Conservation (phyloP, 768 basidiomycete genomes). For the Hygrophoropsis aurantiaca region DNA sequence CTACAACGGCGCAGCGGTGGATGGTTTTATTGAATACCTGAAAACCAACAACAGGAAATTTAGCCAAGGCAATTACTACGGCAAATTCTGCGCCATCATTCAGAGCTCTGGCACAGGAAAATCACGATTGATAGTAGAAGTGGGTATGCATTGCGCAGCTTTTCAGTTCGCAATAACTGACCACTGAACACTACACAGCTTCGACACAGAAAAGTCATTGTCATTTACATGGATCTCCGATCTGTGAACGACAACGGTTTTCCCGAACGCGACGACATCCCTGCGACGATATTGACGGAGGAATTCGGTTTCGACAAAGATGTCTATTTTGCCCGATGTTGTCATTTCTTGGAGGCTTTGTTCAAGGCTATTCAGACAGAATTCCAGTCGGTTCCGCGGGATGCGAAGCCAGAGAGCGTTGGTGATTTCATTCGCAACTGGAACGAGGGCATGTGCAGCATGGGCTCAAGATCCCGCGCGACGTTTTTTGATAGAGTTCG, state of each 20-base stretch:
- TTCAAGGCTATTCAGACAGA: slow-evolving; percentile 2
- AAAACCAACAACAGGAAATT: slow-evolving; percentile 7
- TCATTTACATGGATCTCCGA: slow-evolving; percentile 17
- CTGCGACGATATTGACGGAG: slow-evolving; percentile 12
- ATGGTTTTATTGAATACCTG: slow-evolving; percentile 19
- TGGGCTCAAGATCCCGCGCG: neutral
- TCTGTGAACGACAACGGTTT: slow-evolving; percentile 2
- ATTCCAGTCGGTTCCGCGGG: neutral
- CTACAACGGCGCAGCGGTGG: slow-evolving; percentile 3
- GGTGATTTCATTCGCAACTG: neutral
- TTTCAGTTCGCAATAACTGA: neutral
- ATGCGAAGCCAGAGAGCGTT: neutral
- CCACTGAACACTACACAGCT: slow-evolving; percentile 3
- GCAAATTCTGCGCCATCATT: slow-evolving; percentile 10
- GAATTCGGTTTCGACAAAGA: neutral
- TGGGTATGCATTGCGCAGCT: neutral
- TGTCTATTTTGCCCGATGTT: slow-evolving; percentile 7
- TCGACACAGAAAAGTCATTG: slow-evolving; percentile 10
- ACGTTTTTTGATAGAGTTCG: slow-evolving; percentile 1
- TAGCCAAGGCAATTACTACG: neutral
- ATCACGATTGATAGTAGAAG: slow-evolving; percentile 12
- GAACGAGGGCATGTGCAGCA: neutral
- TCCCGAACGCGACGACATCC: slow-evolving; percentile 13
- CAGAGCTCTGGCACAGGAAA: slow-evolving; percentile 22
- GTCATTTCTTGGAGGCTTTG: slow-evolving; percentile 12